Evolutionary conservation across 2,329 filamentous ascomycete species (phyloP).

Genomic region (Cordyceps fumosorosea): DNA sequence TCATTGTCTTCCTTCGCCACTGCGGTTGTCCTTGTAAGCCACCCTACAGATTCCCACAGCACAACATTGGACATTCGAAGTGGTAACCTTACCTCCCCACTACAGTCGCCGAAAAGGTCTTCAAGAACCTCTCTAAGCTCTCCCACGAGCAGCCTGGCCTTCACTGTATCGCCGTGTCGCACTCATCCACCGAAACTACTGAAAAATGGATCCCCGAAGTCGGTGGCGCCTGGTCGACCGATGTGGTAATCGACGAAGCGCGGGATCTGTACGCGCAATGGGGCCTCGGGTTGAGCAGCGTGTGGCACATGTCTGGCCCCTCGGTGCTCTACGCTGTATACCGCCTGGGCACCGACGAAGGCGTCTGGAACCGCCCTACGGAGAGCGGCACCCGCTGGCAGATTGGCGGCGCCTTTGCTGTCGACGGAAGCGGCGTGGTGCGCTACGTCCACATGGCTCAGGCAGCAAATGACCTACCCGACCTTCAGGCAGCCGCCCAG

Average conservation of each 20-base stretch:
- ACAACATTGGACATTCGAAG: neutral
- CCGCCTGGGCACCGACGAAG: constrained; percentile 52
- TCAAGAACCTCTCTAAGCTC: constrained; percentile 45
- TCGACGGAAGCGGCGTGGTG: constrained; percentile 26
- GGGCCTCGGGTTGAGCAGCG: constrained; percentile 56
- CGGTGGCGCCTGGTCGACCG: constrained; percentile 49
- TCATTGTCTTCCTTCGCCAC: constrained; percentile 64
- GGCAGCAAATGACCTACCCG: constrained; percentile 26
- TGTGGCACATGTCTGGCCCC: constrained; percentile 58
- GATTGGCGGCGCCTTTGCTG: constrained; percentile 56
- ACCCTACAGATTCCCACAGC: neutral
- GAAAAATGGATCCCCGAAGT: constrained; percentile 51
- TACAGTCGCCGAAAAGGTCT: constrained; percentile 62
- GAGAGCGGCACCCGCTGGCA: constrained; percentile 65
- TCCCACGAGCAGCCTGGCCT: constrained; percentile 43
- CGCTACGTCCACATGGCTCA: constrained; percentile 25
- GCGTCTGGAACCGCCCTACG: constrained; percentile 59
- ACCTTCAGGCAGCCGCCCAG: constrained; percentile 24
- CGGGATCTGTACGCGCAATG: constrained; percentile 57
- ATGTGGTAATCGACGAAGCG: constrained; percentile 54
- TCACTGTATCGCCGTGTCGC: constrained; percentile 56
- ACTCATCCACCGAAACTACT: constrained; percentile 47
- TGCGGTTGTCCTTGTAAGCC: constrained; percentile 66
- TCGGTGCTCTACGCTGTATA: constrained; percentile 49
- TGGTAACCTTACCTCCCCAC: neutral